Evolutionary conservation across 1,284 basidiomycete genomes (phyloP).

Genomic region (Wallemia hederae): DNA sequence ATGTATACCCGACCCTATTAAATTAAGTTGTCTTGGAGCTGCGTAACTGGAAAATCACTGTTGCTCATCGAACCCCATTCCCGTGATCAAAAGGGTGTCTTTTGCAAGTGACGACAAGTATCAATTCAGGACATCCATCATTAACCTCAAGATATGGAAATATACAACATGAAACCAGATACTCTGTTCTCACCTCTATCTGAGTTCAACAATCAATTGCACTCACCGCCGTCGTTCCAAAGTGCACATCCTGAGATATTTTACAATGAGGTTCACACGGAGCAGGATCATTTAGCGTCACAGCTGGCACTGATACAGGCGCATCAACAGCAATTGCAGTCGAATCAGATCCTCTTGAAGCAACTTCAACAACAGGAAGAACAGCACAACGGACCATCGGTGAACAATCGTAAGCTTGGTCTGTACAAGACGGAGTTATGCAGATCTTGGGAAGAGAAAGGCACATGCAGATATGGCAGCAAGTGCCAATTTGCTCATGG

Average conservation of each 20-base stretch:
- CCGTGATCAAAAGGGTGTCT: not conserved
- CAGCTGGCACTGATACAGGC: not conserved
- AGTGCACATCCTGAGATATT: not conserved
- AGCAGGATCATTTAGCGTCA: not conserved
- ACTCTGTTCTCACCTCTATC: not conserved
- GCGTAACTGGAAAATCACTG: not conserved
- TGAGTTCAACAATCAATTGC: not conserved
- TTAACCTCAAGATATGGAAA: too few species aligned
- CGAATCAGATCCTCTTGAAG: not conserved
- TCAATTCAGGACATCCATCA: too few species aligned
- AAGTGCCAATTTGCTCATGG: constrained; percentile 81
- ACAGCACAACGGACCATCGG: constrained; percentile 30
- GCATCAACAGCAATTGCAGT: not conserved
- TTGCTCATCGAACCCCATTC: too few species aligned
- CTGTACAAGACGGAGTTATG: constrained; percentile 77
- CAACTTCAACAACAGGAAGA: constrained; percentile 1
- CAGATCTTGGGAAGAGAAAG: constrained; percentile 76
- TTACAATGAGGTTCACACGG: not conserved
- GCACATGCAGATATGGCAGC: constrained; percentile 49
- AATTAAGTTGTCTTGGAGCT: not conserved
- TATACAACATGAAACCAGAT: not conserved
- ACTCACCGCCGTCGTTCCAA: not conserved
- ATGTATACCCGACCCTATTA: not conserved
- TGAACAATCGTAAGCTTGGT: constrained; percentile 59
- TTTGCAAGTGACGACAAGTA: too few species aligned